These are phyloP conservation scores for Leishmania gerbilli DNA, from an alignment of 208 protist genomes.

Conservation along the genomic window DNA sequence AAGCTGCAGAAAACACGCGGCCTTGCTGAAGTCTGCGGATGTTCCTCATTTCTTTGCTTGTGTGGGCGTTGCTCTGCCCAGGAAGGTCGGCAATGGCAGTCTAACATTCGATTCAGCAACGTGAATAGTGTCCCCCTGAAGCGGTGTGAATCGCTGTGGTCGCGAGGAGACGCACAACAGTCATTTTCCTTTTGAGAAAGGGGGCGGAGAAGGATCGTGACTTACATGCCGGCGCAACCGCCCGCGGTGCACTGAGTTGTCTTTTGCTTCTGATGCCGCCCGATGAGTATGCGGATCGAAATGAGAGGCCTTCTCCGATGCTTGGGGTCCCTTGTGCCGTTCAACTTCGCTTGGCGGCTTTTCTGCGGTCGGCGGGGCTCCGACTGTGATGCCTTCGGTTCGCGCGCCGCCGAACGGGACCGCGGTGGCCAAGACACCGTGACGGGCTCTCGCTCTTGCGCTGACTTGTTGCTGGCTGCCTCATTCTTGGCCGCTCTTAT, in stretches of 20 bases:
- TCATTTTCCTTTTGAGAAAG: background rate
- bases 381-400: background rate
- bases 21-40: background rate
- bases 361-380: background rate
- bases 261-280: slow-evolving; percentile 12
- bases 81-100: background rate
- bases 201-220: background rate
- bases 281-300: background rate
- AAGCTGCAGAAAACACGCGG: background rate
- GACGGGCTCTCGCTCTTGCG: background rate
- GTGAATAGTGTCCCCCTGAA: background rate
- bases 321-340: background rate
- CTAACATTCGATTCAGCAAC: background rate
- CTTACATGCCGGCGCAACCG: slow-evolving; percentile 8
- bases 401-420: background rate
- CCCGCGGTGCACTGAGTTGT: slow-evolving; percentile 10
- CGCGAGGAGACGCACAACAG: background rate
- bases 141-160: no score
- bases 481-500: background rate
- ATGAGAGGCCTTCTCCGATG: background rate
- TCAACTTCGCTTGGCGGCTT: background rate
- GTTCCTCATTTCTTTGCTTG: background rate
- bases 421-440: slow-evolving; percentile 2
- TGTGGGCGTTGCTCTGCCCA: background rate
- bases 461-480: background rate